Base-by-base conservation (phyloP, 2,329 filamentous ascomycete species). In the Claviceps capensis region DNA sequence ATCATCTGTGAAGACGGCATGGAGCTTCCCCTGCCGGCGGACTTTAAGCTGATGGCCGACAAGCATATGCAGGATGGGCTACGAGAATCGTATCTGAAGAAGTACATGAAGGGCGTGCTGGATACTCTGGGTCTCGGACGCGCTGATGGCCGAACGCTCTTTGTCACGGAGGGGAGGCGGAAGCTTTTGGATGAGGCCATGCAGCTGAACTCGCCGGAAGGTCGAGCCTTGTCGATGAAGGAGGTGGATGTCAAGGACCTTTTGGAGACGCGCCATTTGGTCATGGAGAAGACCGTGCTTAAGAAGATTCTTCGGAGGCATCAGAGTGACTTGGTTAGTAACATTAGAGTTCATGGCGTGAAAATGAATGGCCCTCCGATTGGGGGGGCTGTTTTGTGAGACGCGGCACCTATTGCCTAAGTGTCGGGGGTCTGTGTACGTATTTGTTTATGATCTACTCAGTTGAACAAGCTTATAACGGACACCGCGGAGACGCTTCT, bases 231-330 rank as follows among this genome's bases (percentile, higher is more conserved):
- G 59, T 77, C 79, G 53, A 73, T 84, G 54, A 72, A 77, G n/a
- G 85, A 95, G 56, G 88, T 98, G 38, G 93, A 97, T 69, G 88
- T 98, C 56, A 98, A 97, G 78, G 87, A 97, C 66, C 69, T 98
- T 57, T 71, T 98, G 58, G 87, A 93, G 72, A 82, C 84, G 51
- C 86, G 86, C 51, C 82, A 89, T 62, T 73, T 98, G 55, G 82
- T 98, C 54, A 81, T 98, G 61, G 93, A 98, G 77, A 81, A 85
- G 66, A 71, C 73, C 43, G 91, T 91, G 38, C 74, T 98, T 62
- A 77, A 83, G 66, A 76, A 79, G 65, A 81, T 97, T 64, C 76
- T 96, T 61, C 69, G 74, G 63, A 70, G 75, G 58, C 89, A 95
- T 62, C 77, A 84, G 71, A 83, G 78, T 62, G 85, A 88, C 65